Conservation (phyloP, 2,329 filamentous ascomycete genomes). For the Dothideomycetes sp. region DNA sequence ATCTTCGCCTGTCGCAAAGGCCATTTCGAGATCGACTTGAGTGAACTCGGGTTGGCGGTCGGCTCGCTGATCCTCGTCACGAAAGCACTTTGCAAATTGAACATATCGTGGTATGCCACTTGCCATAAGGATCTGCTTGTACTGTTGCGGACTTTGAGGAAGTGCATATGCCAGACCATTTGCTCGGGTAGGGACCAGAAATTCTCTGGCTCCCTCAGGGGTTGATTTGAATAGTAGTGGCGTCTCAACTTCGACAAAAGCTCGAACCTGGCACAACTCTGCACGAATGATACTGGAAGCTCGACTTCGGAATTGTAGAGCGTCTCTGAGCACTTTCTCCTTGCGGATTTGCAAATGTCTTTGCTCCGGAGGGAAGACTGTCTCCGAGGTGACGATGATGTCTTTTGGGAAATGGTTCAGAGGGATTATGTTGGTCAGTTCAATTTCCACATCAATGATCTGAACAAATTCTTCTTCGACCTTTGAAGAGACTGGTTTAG, state of each 20-base stretch:
- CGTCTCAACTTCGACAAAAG: slow-evolving; percentile 76
- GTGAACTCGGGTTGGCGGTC: slow-evolving; percentile 97
- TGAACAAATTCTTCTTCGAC: slow-evolving; percentile 20
- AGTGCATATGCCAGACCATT: slow-evolving; percentile 75
- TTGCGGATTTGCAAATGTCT: slow-evolving; percentile 81
- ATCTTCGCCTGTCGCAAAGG: slow-evolving; percentile 62
- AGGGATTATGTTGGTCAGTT: slow-evolving; percentile 49
- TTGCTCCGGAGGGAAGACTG: slow-evolving; percentile 60
- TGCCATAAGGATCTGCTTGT: slow-evolving; percentile 96
- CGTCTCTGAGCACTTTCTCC: slow-evolving; percentile 52
- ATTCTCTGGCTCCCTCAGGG: slow-evolving; percentile 88
- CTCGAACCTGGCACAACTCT: slow-evolving; percentile 41
- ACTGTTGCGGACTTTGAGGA: slow-evolving; percentile 94
- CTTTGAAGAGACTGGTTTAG: slow-evolving; percentile 10
- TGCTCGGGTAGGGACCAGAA: slow-evolving; percentile 76
- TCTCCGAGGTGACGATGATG: slow-evolving; percentile 64
- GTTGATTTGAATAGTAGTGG: slow-evolving; percentile 96
- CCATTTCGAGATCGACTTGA: slow-evolving; percentile 91
- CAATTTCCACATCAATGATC: slow-evolving; percentile 44
- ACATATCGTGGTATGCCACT: slow-evolving; percentile 74
- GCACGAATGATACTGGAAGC: slow-evolving; percentile 43
- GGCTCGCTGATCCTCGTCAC: slow-evolving; percentile 84
- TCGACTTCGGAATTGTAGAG: slow-evolving; percentile 59
- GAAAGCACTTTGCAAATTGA: slow-evolving; percentile 89
- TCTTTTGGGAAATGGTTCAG: slow-evolving; percentile 66